Evolutionary conservation across 1,139 yeast species (phyloP).

Genomic region (Debaryomyces fabryi): DNA sequence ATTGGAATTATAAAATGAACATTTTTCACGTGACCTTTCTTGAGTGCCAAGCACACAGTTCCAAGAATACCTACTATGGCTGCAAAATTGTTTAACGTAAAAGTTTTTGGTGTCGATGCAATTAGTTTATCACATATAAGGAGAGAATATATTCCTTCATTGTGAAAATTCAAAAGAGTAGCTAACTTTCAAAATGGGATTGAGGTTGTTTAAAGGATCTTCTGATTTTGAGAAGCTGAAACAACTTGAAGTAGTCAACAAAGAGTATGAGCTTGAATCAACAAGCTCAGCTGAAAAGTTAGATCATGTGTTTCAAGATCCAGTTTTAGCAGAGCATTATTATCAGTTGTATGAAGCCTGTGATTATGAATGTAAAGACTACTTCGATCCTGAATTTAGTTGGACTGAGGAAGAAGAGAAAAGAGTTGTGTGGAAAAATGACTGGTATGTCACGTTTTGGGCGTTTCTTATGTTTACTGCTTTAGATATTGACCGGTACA

Average conservation of each 20-base stretch:
- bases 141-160: background rate
- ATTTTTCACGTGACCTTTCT: background rate
- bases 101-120: background rate
- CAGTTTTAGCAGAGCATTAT: constrained; percentile 22
- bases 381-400: constrained; percentile 21
- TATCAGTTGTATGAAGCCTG: constrained; percentile 20
- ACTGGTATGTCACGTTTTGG: constrained; percentile 30
- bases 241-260: background rate
- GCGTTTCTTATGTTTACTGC: constrained; percentile 36
- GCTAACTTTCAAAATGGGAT: background rate
- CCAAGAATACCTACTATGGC: background rate
- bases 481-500: constrained; percentile 36
- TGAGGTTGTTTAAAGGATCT: background rate
- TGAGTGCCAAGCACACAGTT: background rate
- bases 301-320: constrained; percentile 25
- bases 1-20: too few species aligned
- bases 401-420: constrained; percentile 27
- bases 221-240: background rate
- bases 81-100: background rate
- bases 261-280: background rate
- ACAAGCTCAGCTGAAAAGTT: background rate
- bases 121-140: background rate
- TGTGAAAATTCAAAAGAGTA: background rate
- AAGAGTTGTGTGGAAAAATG: constrained; percentile 25
- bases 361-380: constrained; percentile 24